These are phyloP conservation scores for Camellia granthamiana DNA, from an alignment of 148 eudicot species.

Conservation along the genomic window DNA sequence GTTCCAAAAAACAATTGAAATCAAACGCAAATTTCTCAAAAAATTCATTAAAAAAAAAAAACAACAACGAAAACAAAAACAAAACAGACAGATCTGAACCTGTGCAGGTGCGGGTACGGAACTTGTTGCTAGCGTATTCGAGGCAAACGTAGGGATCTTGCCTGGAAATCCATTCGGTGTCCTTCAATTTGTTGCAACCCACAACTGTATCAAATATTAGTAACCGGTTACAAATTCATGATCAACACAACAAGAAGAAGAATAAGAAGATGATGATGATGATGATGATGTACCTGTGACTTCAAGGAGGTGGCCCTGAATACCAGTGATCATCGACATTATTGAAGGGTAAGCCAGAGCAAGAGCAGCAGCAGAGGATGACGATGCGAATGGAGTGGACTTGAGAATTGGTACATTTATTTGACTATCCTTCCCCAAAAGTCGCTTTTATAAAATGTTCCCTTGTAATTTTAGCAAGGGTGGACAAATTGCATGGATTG, in stretches of 20 bases:
- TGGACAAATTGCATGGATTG: no score
- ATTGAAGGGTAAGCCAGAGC: no score
- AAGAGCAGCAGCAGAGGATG: background rate
- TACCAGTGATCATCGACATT: conserved; percentile 11
- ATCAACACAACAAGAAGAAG: background rate
- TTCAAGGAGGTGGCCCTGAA: conserved; percentile 12
- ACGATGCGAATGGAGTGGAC: no score
- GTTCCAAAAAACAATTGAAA: conserved; percentile 2
- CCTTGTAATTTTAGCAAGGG: no score
- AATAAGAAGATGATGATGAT: background rate
- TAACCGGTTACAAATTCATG: background rate
- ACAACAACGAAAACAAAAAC: background rate
- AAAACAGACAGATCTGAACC: conserved; percentile 30
- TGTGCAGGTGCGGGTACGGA: conserved; percentile 73
- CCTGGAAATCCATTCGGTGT: conserved; percentile 87
- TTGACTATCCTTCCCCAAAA: background rate
- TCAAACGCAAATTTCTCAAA: background rate
- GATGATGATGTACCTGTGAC: background rate
- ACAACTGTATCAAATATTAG: conserved; percentile 44
- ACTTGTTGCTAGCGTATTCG: conserved; percentile 67
- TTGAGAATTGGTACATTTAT: background rate
- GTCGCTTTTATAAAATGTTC: no score
- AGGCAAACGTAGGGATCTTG: conserved; percentile 84
- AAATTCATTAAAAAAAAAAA: background rate
- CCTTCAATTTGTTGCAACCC: conserved; percentile 68